Evolutionary conservation across 371 early-diverging fungal genomes (phyloP).

Genomic region (Mucor lusitanicus): DNA sequence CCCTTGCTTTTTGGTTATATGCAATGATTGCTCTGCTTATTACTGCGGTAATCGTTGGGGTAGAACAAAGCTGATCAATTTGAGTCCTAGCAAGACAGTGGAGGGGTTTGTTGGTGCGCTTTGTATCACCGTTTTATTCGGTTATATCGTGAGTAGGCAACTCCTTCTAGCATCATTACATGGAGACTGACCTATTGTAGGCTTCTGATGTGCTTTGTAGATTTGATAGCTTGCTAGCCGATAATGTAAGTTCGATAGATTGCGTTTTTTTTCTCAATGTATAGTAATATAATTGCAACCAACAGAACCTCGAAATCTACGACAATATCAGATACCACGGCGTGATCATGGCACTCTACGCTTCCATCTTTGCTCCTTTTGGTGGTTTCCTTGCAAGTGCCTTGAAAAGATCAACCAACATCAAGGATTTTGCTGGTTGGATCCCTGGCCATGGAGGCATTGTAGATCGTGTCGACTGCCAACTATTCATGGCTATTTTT

Average conservation of each 20-base stretch:
- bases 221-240: background rate
- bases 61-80: conserved; percentile 2
- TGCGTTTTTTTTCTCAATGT: background rate
- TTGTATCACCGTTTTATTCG: conserved; percentile 20
- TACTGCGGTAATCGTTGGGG: conserved; percentile 24
- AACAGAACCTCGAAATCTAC: background rate
- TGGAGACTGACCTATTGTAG: no score
- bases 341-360: conserved; percentile 16
- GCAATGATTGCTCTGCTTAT: conserved; percentile 36
- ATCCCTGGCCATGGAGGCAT: conserved; percentile 41
- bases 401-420: conserved; percentile 24
- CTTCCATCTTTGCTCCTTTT: conserved; percentile 30
- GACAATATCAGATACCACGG: conserved; percentile 17
- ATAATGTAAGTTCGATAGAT: background rate
- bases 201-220: no score
- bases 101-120: conserved; percentile 38
- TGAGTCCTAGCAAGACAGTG: conserved; percentile 35
- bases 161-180: no score
- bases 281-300: background rate
- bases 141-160: conserved; percentile 10
- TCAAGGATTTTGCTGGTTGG: conserved; percentile 34
- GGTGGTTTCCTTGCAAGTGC: conserved; percentile 35
- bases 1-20: conserved; percentile 26
- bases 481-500: conserved; percentile 33
- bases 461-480: conserved; percentile 37